Evolutionary conservation across 2,329 filamentous ascomycete species (phyloP).

Genomic region (Pseudogymnoascus sp.): DNA sequence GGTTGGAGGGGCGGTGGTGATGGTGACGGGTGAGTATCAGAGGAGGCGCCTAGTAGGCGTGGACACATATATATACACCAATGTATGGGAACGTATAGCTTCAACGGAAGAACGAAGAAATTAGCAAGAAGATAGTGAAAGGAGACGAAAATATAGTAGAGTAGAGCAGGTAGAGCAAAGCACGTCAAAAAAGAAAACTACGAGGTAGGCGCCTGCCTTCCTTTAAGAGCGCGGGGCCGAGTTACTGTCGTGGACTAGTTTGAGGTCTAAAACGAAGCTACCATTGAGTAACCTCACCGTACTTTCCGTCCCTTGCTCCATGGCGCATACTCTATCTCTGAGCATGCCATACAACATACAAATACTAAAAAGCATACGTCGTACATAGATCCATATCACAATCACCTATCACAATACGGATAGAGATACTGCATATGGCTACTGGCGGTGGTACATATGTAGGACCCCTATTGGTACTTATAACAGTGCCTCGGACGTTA

Average conservation of each 20-base stretch:
- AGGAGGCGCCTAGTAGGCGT: neutral
- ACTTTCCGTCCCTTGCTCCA: neutral
- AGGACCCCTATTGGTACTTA: neutral
- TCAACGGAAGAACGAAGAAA: neutral
- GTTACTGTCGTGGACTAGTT: neutral
- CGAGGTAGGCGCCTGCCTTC: neutral
- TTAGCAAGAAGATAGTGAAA: neutral
- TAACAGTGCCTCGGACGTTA: neutral
- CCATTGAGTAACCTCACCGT: neutral
- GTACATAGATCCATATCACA: neutral
- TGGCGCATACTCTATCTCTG: neutral
- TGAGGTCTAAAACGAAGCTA: slow-evolving; percentile 2
- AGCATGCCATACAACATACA: neutral
- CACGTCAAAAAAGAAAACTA: neutral
- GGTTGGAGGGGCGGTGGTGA: neutral
- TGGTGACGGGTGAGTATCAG: neutral
- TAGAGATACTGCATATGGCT: neutral
- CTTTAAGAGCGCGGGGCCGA: neutral
- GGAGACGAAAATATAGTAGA: neutral
- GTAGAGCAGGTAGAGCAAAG: neutral
- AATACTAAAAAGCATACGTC: neutral
- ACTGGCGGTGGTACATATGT: neutral
- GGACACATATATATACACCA: neutral
- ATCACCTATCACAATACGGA: neutral
- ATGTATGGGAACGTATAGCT: neutral